Base-by-base conservation (phyloP, 106 monocot species). In the Apostasia ramifera region DNA sequence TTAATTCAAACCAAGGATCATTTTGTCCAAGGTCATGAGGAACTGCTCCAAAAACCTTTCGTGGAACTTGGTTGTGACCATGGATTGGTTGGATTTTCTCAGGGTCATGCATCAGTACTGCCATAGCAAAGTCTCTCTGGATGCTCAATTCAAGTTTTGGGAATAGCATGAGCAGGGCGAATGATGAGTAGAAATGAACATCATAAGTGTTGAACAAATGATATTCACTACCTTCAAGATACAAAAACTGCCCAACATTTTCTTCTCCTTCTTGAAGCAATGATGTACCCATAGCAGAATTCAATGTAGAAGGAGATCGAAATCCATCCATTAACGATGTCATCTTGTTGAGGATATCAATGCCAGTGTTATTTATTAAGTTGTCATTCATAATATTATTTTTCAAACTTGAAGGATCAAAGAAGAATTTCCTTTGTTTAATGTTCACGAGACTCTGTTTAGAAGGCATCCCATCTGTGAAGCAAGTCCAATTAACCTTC, bases 181-280 rank as follows among this genome's bases (percentile, higher is more conserved):
- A 99, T 13, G 98, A 99, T 12, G 98, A 76, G 62, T 99, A 99
- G 54, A 99, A 99, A 70, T 99, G 98, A 14, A 99, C 98, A 79
- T 99, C 98, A 57, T 93, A 99, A 5, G 98, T 93, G 71, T 99
- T 99, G 81, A 79, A 99, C 98, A 99, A 90, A 49, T 55, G 78
- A 70, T 99, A 99, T 59, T 99, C 93, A n/a, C 81, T 67, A 44
- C 98, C 98, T 83, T 99, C 98, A 53, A 87, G 77, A 70, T 99
- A 99, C 41, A 99, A 82, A 66, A 99, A 84, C 53, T 90, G 98
- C 43, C 98, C 98, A 59, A 99, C 80, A 48, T 98, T 93, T 71
- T 98, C 97, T 64, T 97, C 92, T 47, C 74, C 83, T 39, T 62
- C 67, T 44, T 71, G 71, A 63, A 98, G 87, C 70, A 99, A 72